A percentile compares a stretch with the other conserved stretches of the same genome.
phyloP scores from a whole-genome alignment of 495 filamentous ascomycete species.

The Filosporella fistucella region DNA sequence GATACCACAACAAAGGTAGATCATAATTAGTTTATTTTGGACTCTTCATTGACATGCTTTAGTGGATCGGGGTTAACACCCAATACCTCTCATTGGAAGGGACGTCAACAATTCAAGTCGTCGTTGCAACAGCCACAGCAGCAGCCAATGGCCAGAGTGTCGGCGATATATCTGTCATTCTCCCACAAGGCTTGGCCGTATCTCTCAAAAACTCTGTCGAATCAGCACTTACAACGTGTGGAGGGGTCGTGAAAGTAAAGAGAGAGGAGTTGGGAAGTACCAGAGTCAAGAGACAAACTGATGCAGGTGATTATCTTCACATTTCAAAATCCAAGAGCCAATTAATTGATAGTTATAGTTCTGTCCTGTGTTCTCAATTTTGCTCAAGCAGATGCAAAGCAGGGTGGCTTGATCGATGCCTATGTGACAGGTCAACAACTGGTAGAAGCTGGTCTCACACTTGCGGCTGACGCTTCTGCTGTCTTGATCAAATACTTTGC shows the following conservation, averaged over 20 bases:
- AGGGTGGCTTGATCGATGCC: no score
- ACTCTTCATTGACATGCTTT: background rate
- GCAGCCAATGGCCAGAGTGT: background rate
- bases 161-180: conserved; percentile 4
- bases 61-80: conserved; percentile 1
- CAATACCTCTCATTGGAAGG: background rate
- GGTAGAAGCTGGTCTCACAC: no score
- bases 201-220: background rate
- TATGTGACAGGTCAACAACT: no score
- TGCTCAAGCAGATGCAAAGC: no score
- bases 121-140: background rate
- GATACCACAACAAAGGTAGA: background rate
- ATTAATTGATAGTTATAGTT: no score
- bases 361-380: no score
- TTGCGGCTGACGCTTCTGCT: no score
- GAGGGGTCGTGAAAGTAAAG: background rate
- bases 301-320: background rate
- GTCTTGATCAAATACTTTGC: no score
- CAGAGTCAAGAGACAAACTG: background rate
- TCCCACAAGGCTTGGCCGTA: background rate
- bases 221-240: background rate
- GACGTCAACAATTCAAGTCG: background rate
- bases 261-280: background rate
- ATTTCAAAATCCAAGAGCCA: background rate
- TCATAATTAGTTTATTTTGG: background rate